phyloP scores from a whole-genome alignment of 164 flowering plant species.

The Houttuynia cordata region DNA sequence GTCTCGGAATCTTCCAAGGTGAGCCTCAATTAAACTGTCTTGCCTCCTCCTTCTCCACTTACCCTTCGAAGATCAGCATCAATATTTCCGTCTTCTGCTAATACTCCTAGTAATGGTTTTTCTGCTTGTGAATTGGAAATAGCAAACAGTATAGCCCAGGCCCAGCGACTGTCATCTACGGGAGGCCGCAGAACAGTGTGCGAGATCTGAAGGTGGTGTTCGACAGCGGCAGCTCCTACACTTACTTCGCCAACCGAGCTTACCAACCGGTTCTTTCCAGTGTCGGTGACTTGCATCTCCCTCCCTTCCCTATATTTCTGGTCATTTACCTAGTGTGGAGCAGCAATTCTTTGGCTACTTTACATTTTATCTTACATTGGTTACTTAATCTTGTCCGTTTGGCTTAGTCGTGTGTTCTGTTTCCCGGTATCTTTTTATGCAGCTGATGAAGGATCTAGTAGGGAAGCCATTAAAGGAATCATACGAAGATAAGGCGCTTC shows the following conservation, averaged over 20 bases:
- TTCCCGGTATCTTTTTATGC: constrained; percentile 7
- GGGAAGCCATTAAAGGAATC: constrained; percentile 44
- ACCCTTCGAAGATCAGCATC: no score
- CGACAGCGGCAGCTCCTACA: constrained; percentile 92
- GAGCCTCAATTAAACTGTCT: background rate
- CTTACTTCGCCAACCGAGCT: constrained; percentile 51
- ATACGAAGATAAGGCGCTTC: constrained; percentile 41
- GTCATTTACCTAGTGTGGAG: no score
- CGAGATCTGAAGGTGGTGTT: constrained; percentile 45
- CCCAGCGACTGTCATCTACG: constrained; percentile 43
- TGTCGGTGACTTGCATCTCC: constrained; percentile 29
- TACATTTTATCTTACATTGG: no score
- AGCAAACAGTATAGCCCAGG: constrained; percentile 79
- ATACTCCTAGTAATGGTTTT: background rate
- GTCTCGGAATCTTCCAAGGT: constrained; percentile 37
- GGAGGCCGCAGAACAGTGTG: constrained; percentile 34
- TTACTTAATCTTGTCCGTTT: no score
- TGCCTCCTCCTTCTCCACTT: background rate
- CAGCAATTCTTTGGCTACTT: no score
- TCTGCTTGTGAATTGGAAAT: constrained; percentile 4
- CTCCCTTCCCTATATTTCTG: no score
- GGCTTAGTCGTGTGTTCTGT: no score
- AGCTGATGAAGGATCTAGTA: constrained; percentile 44
- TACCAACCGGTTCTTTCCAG: constrained; percentile 40
- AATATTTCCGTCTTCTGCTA: no score